A percentile compares a stretch with the other conserved stretches of the same genome.
Conservation (phyloP, 805 yeast species). For the Monosporozyma aerobia region DNA sequence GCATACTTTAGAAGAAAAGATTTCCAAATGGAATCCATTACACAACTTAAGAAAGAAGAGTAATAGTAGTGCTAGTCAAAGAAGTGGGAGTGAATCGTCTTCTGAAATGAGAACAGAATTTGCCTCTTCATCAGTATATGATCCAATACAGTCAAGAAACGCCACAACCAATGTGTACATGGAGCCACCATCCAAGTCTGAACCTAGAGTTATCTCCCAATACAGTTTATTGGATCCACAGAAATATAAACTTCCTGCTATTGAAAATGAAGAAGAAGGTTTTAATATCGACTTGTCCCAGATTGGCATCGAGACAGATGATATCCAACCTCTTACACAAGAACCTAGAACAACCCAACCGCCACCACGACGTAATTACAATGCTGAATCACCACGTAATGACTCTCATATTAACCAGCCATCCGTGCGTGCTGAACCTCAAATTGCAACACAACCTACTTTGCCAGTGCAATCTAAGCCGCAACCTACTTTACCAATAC, state of each 20-base stretch:
- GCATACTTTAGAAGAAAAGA: constrained; percentile 19
- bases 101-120: neutral
- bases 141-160: neutral
- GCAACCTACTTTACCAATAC: too few species aligned
- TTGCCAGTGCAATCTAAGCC: too few species aligned
- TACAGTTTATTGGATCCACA: constrained; percentile 10
- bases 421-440: neutral
- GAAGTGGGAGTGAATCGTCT: constrained; percentile 8
- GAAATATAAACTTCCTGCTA: constrained; percentile 18
- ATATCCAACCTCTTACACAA: constrained; percentile 5
- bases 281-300: constrained; percentile 16
- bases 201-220: constrained; percentile 7
- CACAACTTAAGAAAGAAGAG: constrained; percentile 22
- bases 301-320: constrained; percentile 4
- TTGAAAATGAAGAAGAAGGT: constrained; percentile 17
- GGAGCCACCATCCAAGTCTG: neutral
- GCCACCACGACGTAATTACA: neutral
- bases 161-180: neutral
- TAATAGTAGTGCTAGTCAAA: constrained; percentile 10
- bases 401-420: neutral
- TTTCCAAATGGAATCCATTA: constrained; percentile 26
- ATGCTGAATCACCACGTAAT: constrained; percentile 2
- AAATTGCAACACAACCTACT: neutral
- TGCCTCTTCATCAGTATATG: constrained; percentile 3
- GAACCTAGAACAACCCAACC: constrained; percentile 4